Percentiles rank a stretch among this genome's conserved stretches.
Evolutionary conservation across 225 moss, liverwort and hornwort species (phyloP).

Genomic region (Antitrichia curtipendula): DNA sequence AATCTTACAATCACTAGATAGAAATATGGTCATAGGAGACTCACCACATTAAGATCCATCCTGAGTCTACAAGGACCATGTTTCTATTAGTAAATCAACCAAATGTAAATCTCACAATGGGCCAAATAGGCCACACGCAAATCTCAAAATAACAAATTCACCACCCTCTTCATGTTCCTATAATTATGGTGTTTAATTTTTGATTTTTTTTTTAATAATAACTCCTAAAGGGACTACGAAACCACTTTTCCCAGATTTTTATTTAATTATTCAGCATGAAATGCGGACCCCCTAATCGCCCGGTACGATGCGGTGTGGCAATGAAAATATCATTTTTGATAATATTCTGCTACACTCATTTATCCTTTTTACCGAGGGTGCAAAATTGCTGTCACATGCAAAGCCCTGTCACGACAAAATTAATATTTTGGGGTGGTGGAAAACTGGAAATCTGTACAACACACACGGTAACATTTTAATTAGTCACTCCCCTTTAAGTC

Average conservation of each 20-base stretch:
- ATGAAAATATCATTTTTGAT: not conserved
- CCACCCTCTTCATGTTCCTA: not conserved
- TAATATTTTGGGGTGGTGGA: not conserved
- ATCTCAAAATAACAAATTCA: rapidly evolving
- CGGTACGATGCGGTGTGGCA: rapidly evolving
- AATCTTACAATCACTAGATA: not conserved
- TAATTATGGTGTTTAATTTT: rapidly evolving
- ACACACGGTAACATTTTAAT: not conserved
- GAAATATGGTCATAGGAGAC: not conserved
- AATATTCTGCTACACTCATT: not conserved
- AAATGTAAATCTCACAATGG: not conserved
- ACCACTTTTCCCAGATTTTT: not conserved
- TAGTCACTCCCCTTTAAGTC: not conserved
- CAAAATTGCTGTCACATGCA: not conserved
- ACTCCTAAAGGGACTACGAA: rapidly evolving
- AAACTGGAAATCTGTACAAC: not conserved
- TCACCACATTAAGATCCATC: not conserved
- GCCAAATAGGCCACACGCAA: rapidly evolving
- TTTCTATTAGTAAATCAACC: rapidly evolving
- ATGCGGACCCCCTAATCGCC: rapidly evolving
- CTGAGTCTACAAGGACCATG: not conserved
- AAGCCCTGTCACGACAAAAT: not conserved
- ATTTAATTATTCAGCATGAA: not conserved
- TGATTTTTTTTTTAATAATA: not conserved
- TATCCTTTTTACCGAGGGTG: not conserved